phyloP scores from a whole-genome alignment of 345 rosid species.

The Hibiscus syriacus region DNA sequence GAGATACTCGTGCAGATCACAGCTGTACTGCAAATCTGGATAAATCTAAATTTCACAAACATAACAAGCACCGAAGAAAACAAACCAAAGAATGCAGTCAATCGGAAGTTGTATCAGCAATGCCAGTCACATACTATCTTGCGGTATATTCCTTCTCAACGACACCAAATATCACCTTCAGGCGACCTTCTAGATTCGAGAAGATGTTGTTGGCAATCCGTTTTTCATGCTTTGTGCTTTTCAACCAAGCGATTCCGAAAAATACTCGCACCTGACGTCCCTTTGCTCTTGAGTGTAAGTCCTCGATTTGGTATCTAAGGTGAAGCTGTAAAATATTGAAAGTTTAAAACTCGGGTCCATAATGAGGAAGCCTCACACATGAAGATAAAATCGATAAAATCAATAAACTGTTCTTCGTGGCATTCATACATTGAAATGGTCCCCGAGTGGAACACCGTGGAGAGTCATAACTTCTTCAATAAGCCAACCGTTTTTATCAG shows the following conservation, averaged over 20 bases:
- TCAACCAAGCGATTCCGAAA: conserved; percentile 85
- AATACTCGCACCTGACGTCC: conserved; percentile 50
- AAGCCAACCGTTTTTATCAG: conserved; percentile 69
- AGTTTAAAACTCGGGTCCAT: conserved; percentile 3
- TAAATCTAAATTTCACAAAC: not conserved
- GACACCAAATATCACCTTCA: conserved; percentile 52
- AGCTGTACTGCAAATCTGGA: not conserved
- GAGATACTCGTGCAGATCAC: not conserved
- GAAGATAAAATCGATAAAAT: not conserved
- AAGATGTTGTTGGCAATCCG: conserved; percentile 68
- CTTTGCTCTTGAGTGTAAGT: conserved; percentile 44
- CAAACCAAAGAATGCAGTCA: not conserved
- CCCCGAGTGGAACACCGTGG: conserved; percentile 88
- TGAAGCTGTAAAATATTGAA: conserved; percentile 50
- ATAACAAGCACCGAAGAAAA: not conserved
- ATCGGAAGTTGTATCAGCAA: not conserved
- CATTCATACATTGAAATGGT: conserved; percentile 61
- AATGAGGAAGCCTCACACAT: not conserved
- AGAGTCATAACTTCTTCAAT: conserved; percentile 89
- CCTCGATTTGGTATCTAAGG: conserved; percentile 74
- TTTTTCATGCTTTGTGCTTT: conserved; percentile 76
- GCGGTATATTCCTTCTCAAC: conserved; percentile 63
- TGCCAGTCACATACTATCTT: conserved; percentile 23
- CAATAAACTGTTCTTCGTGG: not conserved
- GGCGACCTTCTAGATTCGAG: conserved; percentile 54